phyloP scores from a whole-genome alignment of 2,329 filamentous ascomycete genomes.

The Aphanoascus verrucosus region DNA sequence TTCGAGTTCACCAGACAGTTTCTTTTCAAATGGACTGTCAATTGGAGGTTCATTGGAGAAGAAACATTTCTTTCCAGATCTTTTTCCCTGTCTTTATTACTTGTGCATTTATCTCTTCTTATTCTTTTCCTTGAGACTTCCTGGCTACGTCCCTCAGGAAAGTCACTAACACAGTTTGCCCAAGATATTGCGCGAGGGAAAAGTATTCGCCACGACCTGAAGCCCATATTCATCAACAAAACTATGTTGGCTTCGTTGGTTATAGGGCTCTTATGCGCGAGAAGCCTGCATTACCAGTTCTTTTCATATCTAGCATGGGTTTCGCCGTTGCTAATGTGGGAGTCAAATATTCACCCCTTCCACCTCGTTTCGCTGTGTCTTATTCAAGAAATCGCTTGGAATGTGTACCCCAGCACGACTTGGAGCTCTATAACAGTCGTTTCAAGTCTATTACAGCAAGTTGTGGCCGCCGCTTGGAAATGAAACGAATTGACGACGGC shows the following conservation, averaged over 20 bases:
- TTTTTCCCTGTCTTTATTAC: constrained; percentile 60
- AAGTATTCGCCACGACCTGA: constrained; percentile 49
- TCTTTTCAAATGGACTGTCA: constrained; percentile 96
- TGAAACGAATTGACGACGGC: neutral
- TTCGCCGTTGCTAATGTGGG: constrained; percentile 79
- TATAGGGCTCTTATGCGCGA: constrained; percentile 73
- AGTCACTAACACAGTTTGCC: constrained; percentile 47
- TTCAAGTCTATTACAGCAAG: constrained; percentile 54
- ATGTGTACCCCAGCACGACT: constrained; percentile 73
- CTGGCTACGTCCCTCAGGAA: constrained; percentile 62
- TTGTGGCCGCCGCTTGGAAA: constrained; percentile 49
- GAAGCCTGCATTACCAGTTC: constrained; percentile 90
- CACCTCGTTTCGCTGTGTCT: constrained; percentile 60
- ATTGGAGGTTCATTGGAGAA: constrained; percentile 93
- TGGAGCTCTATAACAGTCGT: constrained; percentile 59
- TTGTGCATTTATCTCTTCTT: constrained; percentile 55
- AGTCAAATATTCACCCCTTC: constrained; percentile 56
- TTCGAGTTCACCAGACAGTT: constrained; percentile 90
- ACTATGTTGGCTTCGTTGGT: constrained; percentile 64
- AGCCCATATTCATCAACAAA: constrained; percentile 63
- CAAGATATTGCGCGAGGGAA: constrained; percentile 43
- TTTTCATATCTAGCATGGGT: constrained; percentile 86
- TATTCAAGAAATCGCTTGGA: constrained; percentile 86
- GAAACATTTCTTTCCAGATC: constrained; percentile 59
- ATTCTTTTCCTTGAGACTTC: constrained; percentile 52